These are phyloP conservation scores for Pythium diclinum DNA, from an alignment of 352 stramenopile genomes.

Conservation along the genomic window DNA sequence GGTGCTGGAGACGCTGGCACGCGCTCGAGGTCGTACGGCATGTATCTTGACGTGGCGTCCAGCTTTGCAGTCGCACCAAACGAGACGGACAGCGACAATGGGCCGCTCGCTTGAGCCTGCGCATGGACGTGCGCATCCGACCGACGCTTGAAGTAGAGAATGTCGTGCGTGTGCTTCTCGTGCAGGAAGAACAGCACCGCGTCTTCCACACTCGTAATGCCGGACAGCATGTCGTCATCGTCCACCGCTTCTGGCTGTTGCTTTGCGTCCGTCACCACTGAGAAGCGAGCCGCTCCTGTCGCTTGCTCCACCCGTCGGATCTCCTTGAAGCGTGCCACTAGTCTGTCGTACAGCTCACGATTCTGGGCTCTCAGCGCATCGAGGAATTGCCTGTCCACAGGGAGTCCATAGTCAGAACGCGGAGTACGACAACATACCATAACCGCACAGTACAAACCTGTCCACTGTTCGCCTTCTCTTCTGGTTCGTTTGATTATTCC, in stretches of 20 bases:
- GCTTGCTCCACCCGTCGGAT: background rate
- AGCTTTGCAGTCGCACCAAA: conserved; percentile 7
- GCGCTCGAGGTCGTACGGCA: conserved; percentile 61
- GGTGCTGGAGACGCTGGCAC: conserved; percentile 31
- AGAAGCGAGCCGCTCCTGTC: background rate
- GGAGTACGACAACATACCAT: background rate
- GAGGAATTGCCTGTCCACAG: conserved; percentile 14
- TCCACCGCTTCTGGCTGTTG: background rate
- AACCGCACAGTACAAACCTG: background rate
- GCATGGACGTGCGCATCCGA: conserved; percentile 7
- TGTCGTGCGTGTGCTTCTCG: conserved; percentile 63
- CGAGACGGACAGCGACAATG: conserved; percentile 36
- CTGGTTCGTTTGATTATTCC: background rate
- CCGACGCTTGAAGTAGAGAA: conserved; percentile 63
- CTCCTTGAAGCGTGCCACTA: conserved; percentile 23
- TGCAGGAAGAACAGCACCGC: conserved; percentile 68
- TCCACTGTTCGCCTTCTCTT: conserved; percentile 17
- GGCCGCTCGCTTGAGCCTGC: conserved; percentile 1
- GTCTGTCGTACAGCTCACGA: conserved; percentile 29
- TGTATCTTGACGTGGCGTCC: conserved; percentile 28
- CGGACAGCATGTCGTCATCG: conserved; percentile 13
- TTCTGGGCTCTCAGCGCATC: conserved; percentile 20
- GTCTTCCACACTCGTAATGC: conserved; percentile 47
- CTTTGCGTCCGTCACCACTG: background rate
- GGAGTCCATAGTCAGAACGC: background rate